Base-by-base conservation (phyloP, 1,139 yeast genomes). In the Debaryomycetaceae sp. region DNA sequence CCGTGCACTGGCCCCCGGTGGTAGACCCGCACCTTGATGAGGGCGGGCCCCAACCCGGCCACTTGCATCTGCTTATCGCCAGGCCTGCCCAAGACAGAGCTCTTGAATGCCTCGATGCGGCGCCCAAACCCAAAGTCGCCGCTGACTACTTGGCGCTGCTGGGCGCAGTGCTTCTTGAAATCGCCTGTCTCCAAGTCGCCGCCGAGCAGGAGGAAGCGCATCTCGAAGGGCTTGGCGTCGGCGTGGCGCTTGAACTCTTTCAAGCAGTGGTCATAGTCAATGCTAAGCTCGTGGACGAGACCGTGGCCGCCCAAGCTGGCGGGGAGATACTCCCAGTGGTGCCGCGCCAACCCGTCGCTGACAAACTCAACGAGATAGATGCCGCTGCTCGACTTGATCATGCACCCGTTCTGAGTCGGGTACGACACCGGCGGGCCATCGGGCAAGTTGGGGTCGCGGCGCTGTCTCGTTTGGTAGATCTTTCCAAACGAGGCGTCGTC, bases 361-460 rank as follows among this genome's bases (percentile, higher is more conserved):
- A 65, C 72, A 34, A 70, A 61, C 47, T 88, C 96, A 29, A 88
- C 61, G 46, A 84, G 60, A 49, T 75, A 86, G 8, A 88, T 72
- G 1, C 96, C 96, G 0, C 79, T 54, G 2, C 58, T 57, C 0
- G 85, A 73, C 29, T 60, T 65, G 11, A 83, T 61, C 4, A 59
- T 21, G 2, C 68, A 61, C 0, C 78, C 79, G 16, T 61, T 56
- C 1, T 58, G 55, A 1, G 56, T 44, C 13, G 44, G 42, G 37
- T 56, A 58, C 36, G 45, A 41, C 2, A 49, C 36, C 0, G 68
- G 65, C 10, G 21, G 11, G 9, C 21, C 21, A 34, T 58, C 51
- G 5, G 50, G 48, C 7, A 25, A 20, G 30, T 38, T 34, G 2
- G 59, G 52, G n/a, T n/a, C n/a, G n/a, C n/a, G n/a, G n/a, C n/a